Conservation (phyloP, 2,329 filamentous ascomycete species). For the Dactylellina haptotyla region DNA sequence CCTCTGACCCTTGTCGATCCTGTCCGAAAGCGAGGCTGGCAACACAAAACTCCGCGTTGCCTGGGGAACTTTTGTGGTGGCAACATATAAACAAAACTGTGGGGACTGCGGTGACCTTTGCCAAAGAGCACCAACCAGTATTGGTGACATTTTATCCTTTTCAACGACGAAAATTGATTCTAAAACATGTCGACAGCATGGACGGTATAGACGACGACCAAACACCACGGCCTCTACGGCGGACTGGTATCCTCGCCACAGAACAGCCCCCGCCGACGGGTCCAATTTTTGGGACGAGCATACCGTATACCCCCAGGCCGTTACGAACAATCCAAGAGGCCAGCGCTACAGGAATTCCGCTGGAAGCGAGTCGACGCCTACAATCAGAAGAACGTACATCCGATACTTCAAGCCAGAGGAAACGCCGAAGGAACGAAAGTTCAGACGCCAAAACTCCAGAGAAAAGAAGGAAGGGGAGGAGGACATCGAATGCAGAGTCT, state of each 20-base stretch:
- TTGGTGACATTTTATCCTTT: too few species aligned
- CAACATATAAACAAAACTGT: neutral
- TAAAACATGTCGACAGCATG: neutral
- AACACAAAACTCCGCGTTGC: neutral
- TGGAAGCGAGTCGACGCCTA: neutral
- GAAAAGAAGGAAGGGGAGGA: neutral
- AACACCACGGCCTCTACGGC: neutral
- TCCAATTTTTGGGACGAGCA: neutral
- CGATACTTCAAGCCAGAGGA: conserved; percentile 8
- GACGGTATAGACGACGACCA: conserved; percentile 2
- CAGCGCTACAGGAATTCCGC: neutral
- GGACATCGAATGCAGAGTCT: neutral
- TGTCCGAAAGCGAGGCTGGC: neutral
- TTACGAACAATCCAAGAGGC: neutral
- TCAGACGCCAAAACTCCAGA: neutral
- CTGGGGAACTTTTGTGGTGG: neutral
- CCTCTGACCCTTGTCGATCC: too few species aligned
- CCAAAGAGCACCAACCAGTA: too few species aligned
- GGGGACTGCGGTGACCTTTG: too few species aligned
- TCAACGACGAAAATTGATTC: neutral
- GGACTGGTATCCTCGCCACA: neutral
- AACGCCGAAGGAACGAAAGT: neutral
- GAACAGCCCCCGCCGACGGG: neutral
- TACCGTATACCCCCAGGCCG: neutral
- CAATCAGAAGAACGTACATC: neutral